Percentiles rank a stretch among this genome's conserved stretches.
Conservation (phyloP, 2,329 filamentous ascomycete species). For the Clarireedia hainanense region DNA sequence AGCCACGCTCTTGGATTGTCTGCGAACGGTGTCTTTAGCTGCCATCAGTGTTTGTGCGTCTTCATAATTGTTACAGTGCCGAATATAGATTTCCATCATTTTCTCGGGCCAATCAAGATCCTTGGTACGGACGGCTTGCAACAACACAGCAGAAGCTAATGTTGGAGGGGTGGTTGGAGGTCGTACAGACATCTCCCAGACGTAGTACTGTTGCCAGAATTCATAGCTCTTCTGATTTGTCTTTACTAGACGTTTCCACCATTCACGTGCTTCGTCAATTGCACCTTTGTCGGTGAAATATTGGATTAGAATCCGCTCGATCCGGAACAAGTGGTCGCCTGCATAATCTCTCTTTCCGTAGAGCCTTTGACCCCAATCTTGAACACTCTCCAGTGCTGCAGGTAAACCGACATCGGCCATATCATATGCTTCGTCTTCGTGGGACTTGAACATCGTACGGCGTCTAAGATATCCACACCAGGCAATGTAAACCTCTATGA, state of each 20-base stretch:
- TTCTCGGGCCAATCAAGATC: constrained; percentile 71
- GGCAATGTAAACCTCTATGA: constrained; percentile 83
- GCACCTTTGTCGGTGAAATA: constrained; percentile 80
- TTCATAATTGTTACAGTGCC: constrained; percentile 88
- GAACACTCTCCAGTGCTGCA: constrained; percentile 78
- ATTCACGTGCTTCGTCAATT: constrained; percentile 64
- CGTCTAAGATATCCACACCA: constrained; percentile 95
- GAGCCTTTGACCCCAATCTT: constrained; percentile 63
- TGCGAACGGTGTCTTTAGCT: constrained; percentile 66
- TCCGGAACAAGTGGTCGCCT: constrained; percentile 80
- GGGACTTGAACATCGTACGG: constrained; percentile 65
- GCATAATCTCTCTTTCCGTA: constrained; percentile 66
- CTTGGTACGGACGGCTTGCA: constrained; percentile 55
- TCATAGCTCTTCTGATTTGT: constrained; percentile 72
- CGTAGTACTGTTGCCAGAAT: constrained; percentile 89
- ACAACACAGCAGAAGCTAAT: constrained; percentile 67
- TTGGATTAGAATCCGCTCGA: constrained; percentile 88
- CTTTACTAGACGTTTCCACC: constrained; percentile 66
- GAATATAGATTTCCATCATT: constrained; percentile 63
- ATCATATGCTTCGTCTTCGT: constrained; percentile 75
- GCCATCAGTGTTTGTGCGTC: constrained; percentile 65
- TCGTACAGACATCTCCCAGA: constrained; percentile 69
- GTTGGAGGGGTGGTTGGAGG: constrained; percentile 44
- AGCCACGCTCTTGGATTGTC: constrained; percentile 54
- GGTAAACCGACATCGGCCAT: constrained; percentile 84